phyloP scores from a whole-genome alignment of 192 early-diverging fungal species.

The Linnemannia schmuckeri region DNA sequence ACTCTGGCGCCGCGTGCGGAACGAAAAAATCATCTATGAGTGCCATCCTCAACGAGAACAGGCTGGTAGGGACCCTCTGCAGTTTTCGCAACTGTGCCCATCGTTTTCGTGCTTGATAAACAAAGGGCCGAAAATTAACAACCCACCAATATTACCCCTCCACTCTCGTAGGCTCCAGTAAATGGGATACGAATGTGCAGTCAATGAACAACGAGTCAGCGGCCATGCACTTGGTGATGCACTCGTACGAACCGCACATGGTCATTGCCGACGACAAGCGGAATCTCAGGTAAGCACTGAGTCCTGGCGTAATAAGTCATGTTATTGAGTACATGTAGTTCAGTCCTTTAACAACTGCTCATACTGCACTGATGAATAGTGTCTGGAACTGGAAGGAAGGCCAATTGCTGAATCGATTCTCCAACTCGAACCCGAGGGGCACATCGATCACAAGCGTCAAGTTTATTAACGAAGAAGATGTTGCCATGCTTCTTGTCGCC shows the following conservation, averaged over 20 bases:
- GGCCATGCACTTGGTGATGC: conserved; percentile 74
- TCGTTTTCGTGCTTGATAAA: neutral
- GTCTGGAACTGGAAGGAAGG: conserved; percentile 83
- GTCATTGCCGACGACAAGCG: conserved; percentile 81
- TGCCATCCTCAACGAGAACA: conserved; percentile 64
- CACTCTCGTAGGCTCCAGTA: conserved; percentile 60
- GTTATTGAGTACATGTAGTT: neutral
- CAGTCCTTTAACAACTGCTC: conserved; percentile 8
- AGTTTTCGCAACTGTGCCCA: neutral
- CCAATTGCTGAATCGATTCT: conserved; percentile 71
- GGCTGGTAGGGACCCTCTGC: conserved; percentile 57
- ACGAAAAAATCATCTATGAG: conserved; percentile 71
- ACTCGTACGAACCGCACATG: conserved; percentile 89
- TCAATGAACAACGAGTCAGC: conserved; percentile 67
- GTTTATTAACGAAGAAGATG: conserved; percentile 93
- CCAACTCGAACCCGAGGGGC: conserved; percentile 75
- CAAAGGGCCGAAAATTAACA: neutral
- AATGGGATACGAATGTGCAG: conserved; percentile 68
- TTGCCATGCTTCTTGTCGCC: conserved; percentile 86
- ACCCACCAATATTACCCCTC: neutral
- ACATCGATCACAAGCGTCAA: conserved; percentile 82
- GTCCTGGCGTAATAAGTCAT: neutral
- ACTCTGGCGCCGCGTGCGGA: conserved; percentile 79
- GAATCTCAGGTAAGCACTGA: conserved; percentile 67
- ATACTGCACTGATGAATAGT: conserved; percentile 47